These are phyloP conservation scores for Blastobotrys serpentis DNA, from an alignment of 1,139 yeast species.

Conservation along the genomic window DNA sequence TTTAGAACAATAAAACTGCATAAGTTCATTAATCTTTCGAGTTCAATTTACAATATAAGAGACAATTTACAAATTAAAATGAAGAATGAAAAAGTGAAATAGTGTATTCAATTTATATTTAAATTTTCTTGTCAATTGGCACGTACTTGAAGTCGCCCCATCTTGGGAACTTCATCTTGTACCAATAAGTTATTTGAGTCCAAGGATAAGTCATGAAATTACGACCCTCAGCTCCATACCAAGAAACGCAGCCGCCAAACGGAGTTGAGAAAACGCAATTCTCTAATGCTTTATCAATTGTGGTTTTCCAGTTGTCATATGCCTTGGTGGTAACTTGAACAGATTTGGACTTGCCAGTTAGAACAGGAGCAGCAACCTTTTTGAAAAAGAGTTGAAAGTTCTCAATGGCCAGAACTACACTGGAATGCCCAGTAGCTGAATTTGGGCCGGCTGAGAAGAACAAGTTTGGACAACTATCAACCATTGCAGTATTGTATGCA, in stretches of 20 bases:
- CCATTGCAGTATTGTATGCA: conserved; percentile 22
- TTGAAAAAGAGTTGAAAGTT: conserved; percentile 19
- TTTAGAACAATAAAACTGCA: too few species aligned
- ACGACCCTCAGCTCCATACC: conserved; percentile 20
- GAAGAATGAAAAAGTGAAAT: background rate
- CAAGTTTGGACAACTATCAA: conserved; percentile 21
- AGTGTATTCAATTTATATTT: background rate
- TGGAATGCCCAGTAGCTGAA: conserved; percentile 22
- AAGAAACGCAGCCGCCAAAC: conserved; percentile 22
- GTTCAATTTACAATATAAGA: too few species aligned
- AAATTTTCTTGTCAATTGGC: conserved; percentile 2
- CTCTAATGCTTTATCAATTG: conserved; percentile 13
- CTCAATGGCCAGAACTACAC: conserved; percentile 23
- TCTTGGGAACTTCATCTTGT: conserved; percentile 15
- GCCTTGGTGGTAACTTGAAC: conserved; percentile 20
- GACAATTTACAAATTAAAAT: too few species aligned
- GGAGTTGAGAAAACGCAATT: conserved; percentile 19
- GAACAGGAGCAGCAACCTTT: conserved; percentile 16
- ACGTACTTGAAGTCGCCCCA: conserved; percentile 12
- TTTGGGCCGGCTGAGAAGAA: conserved; percentile 22
- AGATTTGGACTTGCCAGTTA: conserved; percentile 14
- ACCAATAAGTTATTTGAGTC: conserved; percentile 22
- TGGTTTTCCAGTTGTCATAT: conserved; percentile 19
- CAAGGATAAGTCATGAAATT: conserved; percentile 23
- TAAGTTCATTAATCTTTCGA: too few species aligned